phyloP scores from a whole-genome alignment of 345 rosid genomes.

The Crucihimalaya himalaica region DNA sequence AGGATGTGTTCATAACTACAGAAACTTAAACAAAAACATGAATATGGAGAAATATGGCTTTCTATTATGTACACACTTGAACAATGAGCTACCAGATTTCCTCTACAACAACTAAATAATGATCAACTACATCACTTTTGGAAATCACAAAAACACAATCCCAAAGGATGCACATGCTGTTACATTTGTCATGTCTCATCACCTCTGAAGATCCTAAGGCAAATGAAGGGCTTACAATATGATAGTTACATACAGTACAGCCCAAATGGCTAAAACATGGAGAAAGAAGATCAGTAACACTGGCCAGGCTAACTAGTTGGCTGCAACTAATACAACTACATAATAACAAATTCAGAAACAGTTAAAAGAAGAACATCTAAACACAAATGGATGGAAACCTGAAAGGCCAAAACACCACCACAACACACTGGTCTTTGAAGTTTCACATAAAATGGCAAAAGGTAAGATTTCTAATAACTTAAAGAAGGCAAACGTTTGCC shows the following conservation, averaged over 20 bases:
- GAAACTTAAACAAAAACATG: not conserved
- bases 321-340: constrained; percentile 39
- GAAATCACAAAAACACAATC: constrained; percentile 29
- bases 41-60: not conserved
- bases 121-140: constrained; percentile 37
- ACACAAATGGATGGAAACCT: constrained; percentile 36
- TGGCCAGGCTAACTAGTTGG: constrained; percentile 36
- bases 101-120: not conserved
- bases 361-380: constrained; percentile 34
- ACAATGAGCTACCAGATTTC: not conserved
- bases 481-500: constrained; percentile 38
- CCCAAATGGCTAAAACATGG: constrained; percentile 30
- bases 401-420: constrained; percentile 37
- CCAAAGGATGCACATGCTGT: constrained; percentile 37
- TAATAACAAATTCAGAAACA: constrained; percentile 32
- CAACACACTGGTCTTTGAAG: constrained; percentile 38
- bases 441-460: constrained; percentile 36
- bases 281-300: constrained; percentile 31
- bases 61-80: constrained; percentile 30
- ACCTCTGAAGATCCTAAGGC: constrained; percentile 27
- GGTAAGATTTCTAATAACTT: constrained; percentile 35
- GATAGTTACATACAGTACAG: constrained; percentile 31
- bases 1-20: constrained; percentile 15
- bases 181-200: constrained; percentile 32
- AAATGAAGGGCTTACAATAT: constrained; percentile 36